Base-by-base conservation (phyloP, 352 stramenopile genomes). In the Aphanomyces astaci region DNA sequence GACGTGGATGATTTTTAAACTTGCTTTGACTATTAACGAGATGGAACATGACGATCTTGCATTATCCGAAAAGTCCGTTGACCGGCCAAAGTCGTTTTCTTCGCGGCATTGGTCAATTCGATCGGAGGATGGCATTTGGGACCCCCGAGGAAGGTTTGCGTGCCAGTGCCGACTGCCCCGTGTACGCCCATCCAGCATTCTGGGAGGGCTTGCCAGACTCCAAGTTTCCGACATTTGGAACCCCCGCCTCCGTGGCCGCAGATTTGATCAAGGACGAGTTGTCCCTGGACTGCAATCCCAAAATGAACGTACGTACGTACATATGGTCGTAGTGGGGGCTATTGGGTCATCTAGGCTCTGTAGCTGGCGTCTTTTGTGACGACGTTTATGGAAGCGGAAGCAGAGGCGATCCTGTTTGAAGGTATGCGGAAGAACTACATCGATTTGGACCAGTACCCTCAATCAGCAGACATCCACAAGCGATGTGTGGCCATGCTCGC, bases 381-480 rank as follows among this genome's bases (percentile, higher is more conserved):
- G 54, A 96, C 89, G 25, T 95, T 94, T 78, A 96, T 96, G 89
- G 89, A 96, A 65, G 80, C 82, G 0, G 88, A 96, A 49, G 88
- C 88, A 19, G 87, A 96, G 56, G 87, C 96, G n/a, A 76, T 96
- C 57, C 95, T 96, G 84, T 66, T 93, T 22, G 79, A 90, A 60
- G 89, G 89, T 0, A 66, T 96, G 51, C 76, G 84, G 66, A 95
- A 97, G 75, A 97, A 97, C 80, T 93, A 96, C 72, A 96, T 96
- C 64, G 91, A 97, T 72, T 76, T 94, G 69, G 89, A 95, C 72
- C 88, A 97, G 72, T 97, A 97, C 72, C 90, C 90, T 60, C 86
- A 96, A 72, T 95, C 84, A n/a, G 88, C 88, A 7, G 86, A 96
- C 73, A 94, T 97, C 73, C 89, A 97, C 80, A 94, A 97, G 78